A percentile compares a stretch with the other conserved stretches of the same genome.
phyloP scores from a whole-genome alignment of 2,329 filamentous ascomycete species.

The Lachnellula arida region DNA sequence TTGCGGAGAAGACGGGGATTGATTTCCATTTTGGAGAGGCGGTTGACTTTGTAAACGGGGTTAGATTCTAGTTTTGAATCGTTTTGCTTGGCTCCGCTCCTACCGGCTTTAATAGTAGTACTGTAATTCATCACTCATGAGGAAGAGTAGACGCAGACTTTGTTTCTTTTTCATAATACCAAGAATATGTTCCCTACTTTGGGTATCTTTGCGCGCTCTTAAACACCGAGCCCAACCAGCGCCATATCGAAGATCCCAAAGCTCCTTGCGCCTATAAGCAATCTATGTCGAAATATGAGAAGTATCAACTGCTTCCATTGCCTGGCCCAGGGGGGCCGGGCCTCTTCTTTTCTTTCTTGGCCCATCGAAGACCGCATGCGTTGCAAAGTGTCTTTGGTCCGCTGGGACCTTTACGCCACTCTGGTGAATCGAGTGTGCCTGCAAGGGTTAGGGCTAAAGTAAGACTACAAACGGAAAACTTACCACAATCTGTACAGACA shows the following conservation, averaged over 20 bases:
- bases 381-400: constrained; percentile 95
- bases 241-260: constrained; percentile 2
- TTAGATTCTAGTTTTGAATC: no score
- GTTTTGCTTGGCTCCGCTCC: no score
- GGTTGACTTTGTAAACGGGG: background rate
- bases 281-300: background rate
- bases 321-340: background rate
- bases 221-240: constrained; percentile 6
- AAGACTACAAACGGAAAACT: constrained; percentile 26
- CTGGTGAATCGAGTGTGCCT: constrained; percentile 84
- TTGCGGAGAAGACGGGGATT: background rate
- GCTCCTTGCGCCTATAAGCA: background rate
- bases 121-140: background rate
- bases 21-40: background rate
- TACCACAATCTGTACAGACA: constrained; percentile 89
- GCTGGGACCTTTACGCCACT: constrained; percentile 91
- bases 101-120: background rate
- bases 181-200: background rate
- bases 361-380: constrained; percentile 76
- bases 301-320: constrained; percentile 3
- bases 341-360: constrained; percentile 76
- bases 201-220: background rate
- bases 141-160: background rate
- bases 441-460: constrained; percentile 1
- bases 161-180: background rate